Evolutionary conservation across 768 basidiomycete species (phyloP).

Genomic region (Strobilomyces confusus): DNA sequence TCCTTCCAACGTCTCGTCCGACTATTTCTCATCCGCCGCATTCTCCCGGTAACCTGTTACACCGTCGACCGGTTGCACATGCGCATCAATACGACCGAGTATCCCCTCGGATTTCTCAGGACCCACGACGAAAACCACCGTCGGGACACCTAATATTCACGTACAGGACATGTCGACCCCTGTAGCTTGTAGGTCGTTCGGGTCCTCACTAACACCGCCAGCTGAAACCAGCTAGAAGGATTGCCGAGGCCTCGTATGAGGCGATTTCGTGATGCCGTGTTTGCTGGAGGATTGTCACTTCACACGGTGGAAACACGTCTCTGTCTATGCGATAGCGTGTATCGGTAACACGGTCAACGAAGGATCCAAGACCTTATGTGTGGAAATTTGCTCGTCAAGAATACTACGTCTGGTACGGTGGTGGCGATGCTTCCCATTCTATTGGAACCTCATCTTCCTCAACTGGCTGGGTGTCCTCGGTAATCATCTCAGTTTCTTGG

Average conservation of each 20-base stretch:
- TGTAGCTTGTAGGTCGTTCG: too few relatives aligned
- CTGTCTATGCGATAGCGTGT: too few relatives aligned
- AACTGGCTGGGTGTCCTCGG: constrained; percentile 24
- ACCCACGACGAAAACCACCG: background rate
- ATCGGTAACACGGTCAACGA: too few relatives aligned
- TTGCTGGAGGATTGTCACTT: too few relatives aligned
- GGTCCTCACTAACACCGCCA: too few relatives aligned
- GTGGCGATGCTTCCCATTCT: constrained; percentile 31
- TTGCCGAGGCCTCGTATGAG: too few relatives aligned
- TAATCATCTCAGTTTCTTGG: constrained; percentile 8
- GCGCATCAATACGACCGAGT: background rate
- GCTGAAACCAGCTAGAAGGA: too few relatives aligned
- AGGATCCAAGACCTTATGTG: background rate
- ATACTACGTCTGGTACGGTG: constrained; percentile 17
- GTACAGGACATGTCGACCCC: background rate
- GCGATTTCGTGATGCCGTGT: background rate
- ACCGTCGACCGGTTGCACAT: background rate
- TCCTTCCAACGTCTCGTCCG: background rate
- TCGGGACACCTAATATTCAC: background rate
- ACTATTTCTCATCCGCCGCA: background rate
- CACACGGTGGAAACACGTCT: too few relatives aligned
- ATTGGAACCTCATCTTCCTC: constrained; percentile 29
- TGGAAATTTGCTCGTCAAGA: background rate
- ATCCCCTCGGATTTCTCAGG: constrained; percentile 25
- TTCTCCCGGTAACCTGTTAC: background rate